Evolutionary conservation across 139 green algal genomes (phyloP), one percentile per base, ranked within the genome.

Genomic region (Deuterostichococcus epilithicus): DNA sequence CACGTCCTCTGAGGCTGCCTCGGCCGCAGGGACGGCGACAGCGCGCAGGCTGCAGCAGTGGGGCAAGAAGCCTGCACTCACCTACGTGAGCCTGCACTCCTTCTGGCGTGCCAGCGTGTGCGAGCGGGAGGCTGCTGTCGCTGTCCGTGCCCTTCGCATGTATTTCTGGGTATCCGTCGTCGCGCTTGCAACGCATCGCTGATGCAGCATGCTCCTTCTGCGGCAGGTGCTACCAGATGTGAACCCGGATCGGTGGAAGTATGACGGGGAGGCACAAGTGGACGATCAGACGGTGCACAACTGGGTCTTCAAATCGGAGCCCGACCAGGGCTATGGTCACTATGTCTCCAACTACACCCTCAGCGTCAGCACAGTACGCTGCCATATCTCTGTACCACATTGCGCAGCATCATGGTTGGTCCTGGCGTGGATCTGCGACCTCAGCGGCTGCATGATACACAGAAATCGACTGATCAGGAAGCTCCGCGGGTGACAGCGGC

Each of bases 211-310:
- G 8, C 13, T 52, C 10, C 42, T 13, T 8, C 8, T 13, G 13
- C 44, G 71, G 74, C 70, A 80, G 74, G 72, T 90, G 33, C 68
- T 90, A 42, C 85, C 85, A 35, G 81, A 90, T 44, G 30, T 90
- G 59, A 34, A 28, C 0, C 73, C 81, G 39, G 32, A 65, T 2
- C 68, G 84, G 5, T 90, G 85, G 85, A 22, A 28, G 18, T 89
- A 87, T 68, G 72, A 74, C 36, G 83, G 83, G 23, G 58, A n/a
- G 18, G 22, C 45, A 3, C 15, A 36, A 20, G 33, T 84, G 33
- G 45, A 52, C 22, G n/a, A 76, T 26, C 33, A 78, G 32, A 47
- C 74, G 28, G 80, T 78, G 0, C 34, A 82, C 18, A 68, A 72
- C 6, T 89, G 72, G 42, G 68, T 80, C 15, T 87, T 79, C 77